Percentiles rank a stretch among this genome's conserved stretches.
phyloP scores from a whole-genome alignment of 306 rosid genomes.

The Crataegus laevigata region DNA sequence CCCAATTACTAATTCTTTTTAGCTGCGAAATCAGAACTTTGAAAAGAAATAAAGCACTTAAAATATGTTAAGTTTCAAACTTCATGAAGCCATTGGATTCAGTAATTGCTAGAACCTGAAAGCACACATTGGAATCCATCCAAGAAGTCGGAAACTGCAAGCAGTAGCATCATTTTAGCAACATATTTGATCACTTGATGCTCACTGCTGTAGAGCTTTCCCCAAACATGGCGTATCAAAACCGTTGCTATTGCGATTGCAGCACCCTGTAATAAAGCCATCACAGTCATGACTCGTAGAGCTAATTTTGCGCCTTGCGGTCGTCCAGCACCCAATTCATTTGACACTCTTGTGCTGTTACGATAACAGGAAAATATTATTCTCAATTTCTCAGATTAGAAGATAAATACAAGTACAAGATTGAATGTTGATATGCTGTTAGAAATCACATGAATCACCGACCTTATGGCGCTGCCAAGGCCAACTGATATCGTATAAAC shows the following conservation, averaged over 20 bases:
- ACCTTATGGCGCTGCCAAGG: slow-evolving; percentile 58
- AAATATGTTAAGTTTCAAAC: not conserved
- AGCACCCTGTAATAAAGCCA: slow-evolving; percentile 37
- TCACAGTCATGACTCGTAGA: slow-evolving; percentile 29
- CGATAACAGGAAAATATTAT: not conserved
- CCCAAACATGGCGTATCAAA: slow-evolving; percentile 42
- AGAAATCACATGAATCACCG: not conserved
- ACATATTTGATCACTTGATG: slow-evolving; percentile 43
- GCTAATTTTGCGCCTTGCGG: slow-evolving; percentile 45
- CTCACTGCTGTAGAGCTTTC: slow-evolving; percentile 50
- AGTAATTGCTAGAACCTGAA: slow-evolving; percentile 33
- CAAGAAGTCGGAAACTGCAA: slow-evolving; percentile 54
- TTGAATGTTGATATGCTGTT: no score
- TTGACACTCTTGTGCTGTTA: slow-evolving; percentile 49
- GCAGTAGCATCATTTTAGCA: slow-evolving; percentile 49
- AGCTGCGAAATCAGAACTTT: not conserved
- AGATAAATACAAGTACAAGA: no score
- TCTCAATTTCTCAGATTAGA: no score
- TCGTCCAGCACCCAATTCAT: slow-evolving; percentile 50
- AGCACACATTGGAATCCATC: slow-evolving; percentile 67
- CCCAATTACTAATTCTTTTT: not conserved
- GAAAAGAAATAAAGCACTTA: not conserved
- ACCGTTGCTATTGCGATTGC: slow-evolving; percentile 29
- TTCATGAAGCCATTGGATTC: not conserved
- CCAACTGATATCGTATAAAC: slow-evolving; percentile 59